Percentiles rank a stretch among this genome's conserved stretches.
These are phyloP conservation scores for Fagus sylvatica DNA, from an alignment of 306 rosid species.

Conservation along the genomic window DNA sequence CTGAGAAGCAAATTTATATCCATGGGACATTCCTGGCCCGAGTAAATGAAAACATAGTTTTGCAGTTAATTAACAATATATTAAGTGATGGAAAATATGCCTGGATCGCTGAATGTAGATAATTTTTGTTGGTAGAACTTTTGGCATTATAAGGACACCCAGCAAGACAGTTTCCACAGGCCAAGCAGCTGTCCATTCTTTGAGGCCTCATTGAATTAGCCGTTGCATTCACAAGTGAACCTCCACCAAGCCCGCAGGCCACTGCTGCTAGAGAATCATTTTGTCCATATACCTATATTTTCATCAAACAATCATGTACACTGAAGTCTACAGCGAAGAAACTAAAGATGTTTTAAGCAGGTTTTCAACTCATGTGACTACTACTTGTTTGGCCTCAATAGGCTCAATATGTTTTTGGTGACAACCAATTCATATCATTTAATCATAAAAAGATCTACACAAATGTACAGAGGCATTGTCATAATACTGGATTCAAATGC, in stretches of 20 bases:
- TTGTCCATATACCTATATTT: slow-evolving; percentile 27
- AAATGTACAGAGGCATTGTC: too few relatives aligned
- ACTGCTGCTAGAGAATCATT: slow-evolving; percentile 31
- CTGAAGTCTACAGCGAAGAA: not conserved
- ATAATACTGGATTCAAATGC: too few relatives aligned
- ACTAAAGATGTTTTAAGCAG: not conserved
- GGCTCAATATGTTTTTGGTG: not conserved
- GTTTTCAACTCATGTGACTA: not conserved
- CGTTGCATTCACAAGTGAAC: slow-evolving; percentile 37
- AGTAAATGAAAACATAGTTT: not conserved
- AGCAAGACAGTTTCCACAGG: slow-evolving; percentile 42
- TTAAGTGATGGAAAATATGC: slow-evolving; percentile 8
- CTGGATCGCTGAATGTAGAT: slow-evolving; percentile 32
- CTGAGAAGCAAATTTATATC: not conserved
- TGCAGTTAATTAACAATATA: not conserved
- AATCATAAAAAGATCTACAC: too few relatives aligned
- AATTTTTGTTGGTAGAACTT: slow-evolving; percentile 36
- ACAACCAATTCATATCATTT: too few relatives aligned
- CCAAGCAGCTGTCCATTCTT: slow-evolving; percentile 25
- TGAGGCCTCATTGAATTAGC: slow-evolving; percentile 2
- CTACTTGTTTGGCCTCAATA: not conserved
- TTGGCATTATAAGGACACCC: slow-evolving; percentile 43
- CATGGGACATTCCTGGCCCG: not conserved
- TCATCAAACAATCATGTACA: slow-evolving; percentile 1
- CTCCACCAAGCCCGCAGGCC: slow-evolving; percentile 47